These are phyloP conservation scores for Hibiscus trionum DNA, from an alignment of 345 rosid species.

Conservation along the genomic window DNA sequence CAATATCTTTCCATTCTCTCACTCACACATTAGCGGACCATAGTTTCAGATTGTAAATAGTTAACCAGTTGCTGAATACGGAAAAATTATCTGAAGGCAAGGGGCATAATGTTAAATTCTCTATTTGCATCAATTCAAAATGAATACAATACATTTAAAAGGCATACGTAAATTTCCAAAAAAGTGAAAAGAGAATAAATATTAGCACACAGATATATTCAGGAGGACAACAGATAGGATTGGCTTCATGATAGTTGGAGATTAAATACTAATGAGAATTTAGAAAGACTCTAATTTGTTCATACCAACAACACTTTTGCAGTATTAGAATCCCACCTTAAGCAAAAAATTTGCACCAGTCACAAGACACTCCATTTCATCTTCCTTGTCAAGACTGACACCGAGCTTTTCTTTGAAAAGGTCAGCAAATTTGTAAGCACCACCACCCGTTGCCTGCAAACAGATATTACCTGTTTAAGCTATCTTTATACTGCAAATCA, in stretches of 20 bases:
- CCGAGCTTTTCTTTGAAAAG: slow-evolving; percentile 87
- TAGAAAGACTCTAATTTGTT: not conserved
- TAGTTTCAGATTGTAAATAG: not conserved
- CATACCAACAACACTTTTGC: slow-evolving; percentile 6
- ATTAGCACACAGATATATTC: not conserved
- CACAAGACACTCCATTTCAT: slow-evolving; percentile 93
- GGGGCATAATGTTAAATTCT: not conserved
- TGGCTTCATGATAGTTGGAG: not conserved
- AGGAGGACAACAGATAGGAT: not conserved
- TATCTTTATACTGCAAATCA: not conserved
- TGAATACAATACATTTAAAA: not conserved
- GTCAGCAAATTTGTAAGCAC: slow-evolving; percentile 88
- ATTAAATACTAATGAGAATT: not conserved
- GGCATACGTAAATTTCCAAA: not conserved
- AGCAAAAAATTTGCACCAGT: slow-evolving; percentile 91
- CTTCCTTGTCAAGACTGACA: slow-evolving; percentile 76
- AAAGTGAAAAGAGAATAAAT: not conserved
- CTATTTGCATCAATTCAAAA: not conserved
- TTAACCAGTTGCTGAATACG: not conserved
- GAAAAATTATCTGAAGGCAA: not conserved
- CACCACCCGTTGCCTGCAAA: slow-evolving; percentile 96
- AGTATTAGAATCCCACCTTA: slow-evolving; percentile 45
- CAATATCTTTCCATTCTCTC: not conserved
- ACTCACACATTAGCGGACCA: not conserved
- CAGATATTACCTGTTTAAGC: slow-evolving; percentile 16